Percentiles rank a stretch among this genome's conserved stretches.
These are phyloP conservation scores for Pigoraptor vietnamica DNA, from an alignment of 78 protist genomes.

Conservation along the genomic window DNA sequence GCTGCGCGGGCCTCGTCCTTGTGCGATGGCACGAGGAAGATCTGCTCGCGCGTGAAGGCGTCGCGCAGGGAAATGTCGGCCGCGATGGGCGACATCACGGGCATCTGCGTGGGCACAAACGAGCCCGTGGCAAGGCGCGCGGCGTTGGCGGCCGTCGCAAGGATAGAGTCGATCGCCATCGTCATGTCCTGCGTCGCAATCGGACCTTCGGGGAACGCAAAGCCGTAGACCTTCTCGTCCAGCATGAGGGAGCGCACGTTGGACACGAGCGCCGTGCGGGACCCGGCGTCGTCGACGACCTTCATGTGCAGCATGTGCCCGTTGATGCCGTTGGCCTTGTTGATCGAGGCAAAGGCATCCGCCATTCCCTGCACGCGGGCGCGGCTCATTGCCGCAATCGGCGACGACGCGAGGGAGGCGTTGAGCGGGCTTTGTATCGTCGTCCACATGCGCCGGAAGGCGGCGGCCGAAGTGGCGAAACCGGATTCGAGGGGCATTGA, in stretches of 20 bases:
- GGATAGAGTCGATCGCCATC: neutral
- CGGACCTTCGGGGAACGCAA: neutral
- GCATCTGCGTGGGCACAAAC: neutral
- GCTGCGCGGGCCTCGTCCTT: neutral
- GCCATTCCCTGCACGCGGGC: neutral
- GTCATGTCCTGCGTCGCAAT: neutral
- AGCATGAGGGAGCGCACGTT: neutral
- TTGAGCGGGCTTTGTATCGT: neutral
- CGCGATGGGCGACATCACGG: neutral
- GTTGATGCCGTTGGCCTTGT: neutral
- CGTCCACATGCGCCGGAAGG: neutral
- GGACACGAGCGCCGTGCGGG: neutral
- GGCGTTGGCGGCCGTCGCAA: neutral
- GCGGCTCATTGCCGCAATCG: neutral
- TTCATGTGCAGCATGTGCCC: neutral
- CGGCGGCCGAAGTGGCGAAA: neutral
- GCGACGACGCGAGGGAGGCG: neutral
- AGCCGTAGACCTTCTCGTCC: neutral
- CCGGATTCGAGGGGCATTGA: neutral
- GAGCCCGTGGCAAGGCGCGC: neutral
- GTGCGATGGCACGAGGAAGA: neutral
- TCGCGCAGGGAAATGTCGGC: neutral
- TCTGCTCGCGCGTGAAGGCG: neutral
- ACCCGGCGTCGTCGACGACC: neutral
- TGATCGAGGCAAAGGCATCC: neutral